These are phyloP conservation scores for Colletotrichum sp. DNA, from an alignment of 2,329 filamentous ascomycete genomes.

Conservation along the genomic window DNA sequence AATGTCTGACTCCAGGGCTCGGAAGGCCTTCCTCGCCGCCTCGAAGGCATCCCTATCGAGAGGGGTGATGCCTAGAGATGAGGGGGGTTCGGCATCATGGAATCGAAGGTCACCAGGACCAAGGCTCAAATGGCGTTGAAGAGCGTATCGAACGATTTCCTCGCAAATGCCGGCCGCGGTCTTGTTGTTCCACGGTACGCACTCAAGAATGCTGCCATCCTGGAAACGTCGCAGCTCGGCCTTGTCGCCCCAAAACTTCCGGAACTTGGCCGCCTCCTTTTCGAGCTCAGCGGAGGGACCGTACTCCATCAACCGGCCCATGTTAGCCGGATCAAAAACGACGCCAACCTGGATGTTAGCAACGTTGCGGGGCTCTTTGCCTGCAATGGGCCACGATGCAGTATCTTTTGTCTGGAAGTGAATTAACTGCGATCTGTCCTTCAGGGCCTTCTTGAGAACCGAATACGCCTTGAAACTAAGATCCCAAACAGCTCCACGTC, in stretches of 20 bases:
- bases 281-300: slow-evolving; percentile 88
- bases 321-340: slow-evolving; percentile 74
- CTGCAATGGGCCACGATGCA: slow-evolving; percentile 51
- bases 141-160: slow-evolving; percentile 77
- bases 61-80: slow-evolving; percentile 49
- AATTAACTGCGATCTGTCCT: slow-evolving; percentile 75
- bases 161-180: slow-evolving; percentile 71
- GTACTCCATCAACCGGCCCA: slow-evolving; percentile 80
- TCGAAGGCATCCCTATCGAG: slow-evolving; percentile 68
- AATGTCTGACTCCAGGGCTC: slow-evolving; percentile 76
- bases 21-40: slow-evolving; percentile 71
- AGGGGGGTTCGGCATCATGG: slow-evolving; percentile 56
- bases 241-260: slow-evolving; percentile 93
- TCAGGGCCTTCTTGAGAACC: slow-evolving; percentile 73
- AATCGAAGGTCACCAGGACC: slow-evolving; percentile 58
- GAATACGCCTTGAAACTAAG: slow-evolving; percentile 65
- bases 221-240: slow-evolving; percentile 93
- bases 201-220: slow-evolving; percentile 92
- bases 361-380: not conserved
- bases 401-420: slow-evolving; percentile 53
- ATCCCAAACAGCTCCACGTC: slow-evolving; percentile 46
- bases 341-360: slow-evolving; percentile 67
- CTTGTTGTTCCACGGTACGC: slow-evolving; percentile 80
- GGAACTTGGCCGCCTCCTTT: slow-evolving; percentile 80
- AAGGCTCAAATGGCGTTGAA: slow-evolving; percentile 72